A percentile compares a stretch with the other conserved stretches of the same genome.
Conservation (phyloP, 2,329 filamentous ascomycete genomes). For the Triangularia setosa region DNA sequence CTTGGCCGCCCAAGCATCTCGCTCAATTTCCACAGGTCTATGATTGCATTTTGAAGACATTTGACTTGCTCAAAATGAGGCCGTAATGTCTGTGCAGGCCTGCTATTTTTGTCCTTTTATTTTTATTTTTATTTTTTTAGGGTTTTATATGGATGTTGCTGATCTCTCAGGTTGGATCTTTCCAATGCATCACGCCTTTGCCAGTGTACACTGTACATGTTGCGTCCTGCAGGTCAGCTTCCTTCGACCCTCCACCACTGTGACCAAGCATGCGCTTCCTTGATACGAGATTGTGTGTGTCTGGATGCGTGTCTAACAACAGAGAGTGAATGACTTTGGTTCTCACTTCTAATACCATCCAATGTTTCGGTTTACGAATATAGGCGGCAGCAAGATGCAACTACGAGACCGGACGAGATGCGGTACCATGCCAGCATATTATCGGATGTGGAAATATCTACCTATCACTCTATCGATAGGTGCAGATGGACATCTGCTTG, state of each 20-base stretch:
- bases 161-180: not conserved
- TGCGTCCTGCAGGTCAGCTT: not conserved
- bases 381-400: not conserved
- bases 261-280: not conserved
- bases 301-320: not conserved
- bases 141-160: not conserved
- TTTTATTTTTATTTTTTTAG: no score
- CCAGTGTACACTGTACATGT: not conserved
- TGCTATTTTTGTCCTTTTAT: not conserved
- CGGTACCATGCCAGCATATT: not conserved
- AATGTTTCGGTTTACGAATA: not conserved
- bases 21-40: constrained; percentile 2
- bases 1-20: constrained; percentile 7
- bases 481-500: not conserved
- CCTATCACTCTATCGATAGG: not conserved
- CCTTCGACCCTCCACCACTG: constrained; percentile 1
- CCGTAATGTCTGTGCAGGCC: not conserved
- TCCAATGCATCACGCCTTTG: not conserved
- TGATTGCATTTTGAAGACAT: not conserved
- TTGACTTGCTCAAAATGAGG: not conserved
- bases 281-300: constrained; percentile 7
- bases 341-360: not conserved
- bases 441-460: not conserved
- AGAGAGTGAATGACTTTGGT: no score
- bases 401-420: not conserved